Evolutionary conservation across 192 early-diverging fungal genomes (phyloP).

Genomic region (Coemansia sp.): DNA sequence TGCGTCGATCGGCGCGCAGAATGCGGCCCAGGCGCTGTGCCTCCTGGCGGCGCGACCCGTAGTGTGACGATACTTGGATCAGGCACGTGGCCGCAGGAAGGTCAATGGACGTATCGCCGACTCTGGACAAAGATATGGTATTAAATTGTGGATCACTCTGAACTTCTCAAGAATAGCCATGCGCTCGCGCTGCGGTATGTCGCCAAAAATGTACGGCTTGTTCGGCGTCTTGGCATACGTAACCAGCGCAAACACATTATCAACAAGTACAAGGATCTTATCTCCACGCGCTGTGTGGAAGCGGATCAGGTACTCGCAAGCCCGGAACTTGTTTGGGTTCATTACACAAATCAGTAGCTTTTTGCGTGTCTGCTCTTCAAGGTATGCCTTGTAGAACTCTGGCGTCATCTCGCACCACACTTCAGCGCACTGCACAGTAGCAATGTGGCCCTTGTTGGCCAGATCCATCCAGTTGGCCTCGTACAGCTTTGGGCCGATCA

Average conservation of each 20-base stretch:
- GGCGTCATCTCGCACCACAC: conserved; percentile 99
- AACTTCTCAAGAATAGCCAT: conserved; percentile 92
- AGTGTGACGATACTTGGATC: conserved; percentile 98
- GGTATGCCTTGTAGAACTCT: conserved; percentile 94
- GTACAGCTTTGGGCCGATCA: conserved; percentile 98
- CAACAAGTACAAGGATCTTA: conserved; percentile 99
- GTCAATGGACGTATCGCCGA: conserved; percentile 99
- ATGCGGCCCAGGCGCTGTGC: conserved; percentile 95
- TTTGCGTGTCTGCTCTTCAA: conserved; percentile 77
- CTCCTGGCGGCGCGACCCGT: conserved; percentile 97
- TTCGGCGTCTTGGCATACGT: conserved; percentile 83
- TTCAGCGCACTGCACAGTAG: conserved; percentile 97
- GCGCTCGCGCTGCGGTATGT: conserved; percentile 84
- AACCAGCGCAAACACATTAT: conserved; percentile 93
- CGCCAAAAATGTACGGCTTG: conserved; percentile 90
- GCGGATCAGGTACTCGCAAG: conserved; percentile 93
- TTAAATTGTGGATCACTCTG: conserved; percentile 87
- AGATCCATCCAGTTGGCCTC: conserved; percentile 99
- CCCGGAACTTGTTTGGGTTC: conserved; percentile 98
- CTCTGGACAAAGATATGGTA: conserved; percentile 86
- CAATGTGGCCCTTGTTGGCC: conserved; percentile 95
- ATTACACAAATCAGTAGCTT: conserved; percentile 85
- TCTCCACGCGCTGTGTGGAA: conserved; percentile 92
- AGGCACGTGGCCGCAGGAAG: conserved; percentile 96
- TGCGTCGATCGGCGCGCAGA: conserved; percentile 89